Conservation (phyloP, 805 yeast species). For the Pichia rugopelliculosa region DNA sequence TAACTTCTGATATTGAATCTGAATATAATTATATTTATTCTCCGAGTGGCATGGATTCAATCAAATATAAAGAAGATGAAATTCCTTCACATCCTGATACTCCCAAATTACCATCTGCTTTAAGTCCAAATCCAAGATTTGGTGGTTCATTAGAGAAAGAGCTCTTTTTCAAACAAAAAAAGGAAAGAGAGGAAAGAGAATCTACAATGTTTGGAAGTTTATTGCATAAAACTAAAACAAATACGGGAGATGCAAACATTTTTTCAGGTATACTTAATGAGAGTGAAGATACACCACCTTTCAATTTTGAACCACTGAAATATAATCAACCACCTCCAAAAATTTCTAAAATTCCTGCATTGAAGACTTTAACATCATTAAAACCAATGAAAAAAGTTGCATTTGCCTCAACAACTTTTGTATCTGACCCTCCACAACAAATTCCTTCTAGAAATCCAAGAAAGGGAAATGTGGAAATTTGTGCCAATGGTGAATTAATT, state of each 20-base stretch:
- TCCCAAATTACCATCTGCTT: slow-evolving; percentile 44
- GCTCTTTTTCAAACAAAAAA: slow-evolving; percentile 14
- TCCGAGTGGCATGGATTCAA: slow-evolving; percentile 17
- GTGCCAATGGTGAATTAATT: slow-evolving; percentile 28
- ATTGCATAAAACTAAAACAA: slow-evolving; percentile 23
- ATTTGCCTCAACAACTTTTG: slow-evolving; percentile 69
- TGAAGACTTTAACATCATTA: slow-evolving; percentile 20
- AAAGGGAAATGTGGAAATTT: slow-evolving; percentile 58
- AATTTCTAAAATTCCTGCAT: slow-evolving; percentile 22
- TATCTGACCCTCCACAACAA: slow-evolving; percentile 86
- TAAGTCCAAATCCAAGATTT: slow-evolving; percentile 27
- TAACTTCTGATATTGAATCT: neutral
- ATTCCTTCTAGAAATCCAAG: slow-evolving; percentile 82
- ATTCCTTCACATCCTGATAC: slow-evolving; percentile 45
- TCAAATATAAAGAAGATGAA: slow-evolving; percentile 33
- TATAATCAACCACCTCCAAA: slow-evolving; percentile 27
- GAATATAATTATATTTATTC: slow-evolving; percentile 16
- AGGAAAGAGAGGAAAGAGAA: slow-evolving; percentile 16
- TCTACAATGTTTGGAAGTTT: slow-evolving; percentile 26
- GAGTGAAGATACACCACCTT: slow-evolving; percentile 18
- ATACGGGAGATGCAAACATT: slow-evolving; percentile 13
- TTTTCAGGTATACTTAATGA: slow-evolving; percentile 16
- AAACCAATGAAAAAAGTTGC: slow-evolving; percentile 54
- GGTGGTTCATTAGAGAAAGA: slow-evolving; percentile 22
- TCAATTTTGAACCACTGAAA: slow-evolving; percentile 14